These are phyloP conservation scores for Phytophthora europaea DNA, from an alignment of 352 stramenopile species.

Conservation along the genomic window DNA sequence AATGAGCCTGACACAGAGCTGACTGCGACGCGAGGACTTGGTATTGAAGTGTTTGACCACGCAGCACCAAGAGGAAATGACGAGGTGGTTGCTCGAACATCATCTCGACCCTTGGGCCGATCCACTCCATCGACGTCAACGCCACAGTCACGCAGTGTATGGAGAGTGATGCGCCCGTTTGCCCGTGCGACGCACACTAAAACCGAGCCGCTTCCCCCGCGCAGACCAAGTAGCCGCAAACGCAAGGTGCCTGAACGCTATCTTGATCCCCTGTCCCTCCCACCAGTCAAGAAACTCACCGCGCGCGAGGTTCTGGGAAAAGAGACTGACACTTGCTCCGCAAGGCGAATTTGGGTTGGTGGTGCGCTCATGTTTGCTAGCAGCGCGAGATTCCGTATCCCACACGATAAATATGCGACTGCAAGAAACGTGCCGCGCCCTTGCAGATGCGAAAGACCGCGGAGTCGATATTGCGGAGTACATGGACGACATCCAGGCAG, in stretches of 20 bases:
- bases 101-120: neutral
- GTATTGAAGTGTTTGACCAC: neutral
- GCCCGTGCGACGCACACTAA: neutral
- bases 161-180: neutral
- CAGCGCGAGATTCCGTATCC: neutral
- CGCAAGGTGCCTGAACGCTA: neutral
- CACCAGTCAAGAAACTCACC: slow-evolving; percentile 1
- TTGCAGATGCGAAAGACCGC: neutral
- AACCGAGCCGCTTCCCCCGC: neutral
- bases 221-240: neutral
- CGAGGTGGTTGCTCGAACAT: neutral
- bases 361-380: neutral
- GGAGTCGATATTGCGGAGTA: neutral
- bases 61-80: neutral
- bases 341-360: neutral
- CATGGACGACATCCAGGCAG: neutral
- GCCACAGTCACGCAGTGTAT: neutral
- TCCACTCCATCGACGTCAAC: neutral
- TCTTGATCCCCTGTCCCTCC: neutral
- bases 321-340: neutral
- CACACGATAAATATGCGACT: neutral
- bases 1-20: neutral
- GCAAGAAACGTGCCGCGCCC: neutral
- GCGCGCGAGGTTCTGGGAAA: neutral
- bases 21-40: neutral